These are phyloP conservation scores for Pouteria campechiana DNA, from an alignment of 179 eudicot species.

Conservation along the genomic window DNA sequence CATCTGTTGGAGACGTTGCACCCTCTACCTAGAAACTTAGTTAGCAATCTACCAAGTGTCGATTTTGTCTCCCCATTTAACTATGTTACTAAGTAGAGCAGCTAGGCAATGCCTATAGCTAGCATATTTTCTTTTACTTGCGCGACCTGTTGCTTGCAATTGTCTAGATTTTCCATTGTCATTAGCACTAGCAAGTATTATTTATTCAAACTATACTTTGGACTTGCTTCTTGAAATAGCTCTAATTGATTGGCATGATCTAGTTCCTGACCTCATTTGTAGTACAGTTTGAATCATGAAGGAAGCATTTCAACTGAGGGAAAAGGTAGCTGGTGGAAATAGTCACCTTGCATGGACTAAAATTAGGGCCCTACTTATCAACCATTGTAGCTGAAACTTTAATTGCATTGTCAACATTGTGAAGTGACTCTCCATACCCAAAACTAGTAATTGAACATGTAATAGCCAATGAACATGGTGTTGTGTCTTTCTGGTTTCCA, in stretches of 20 bases:
- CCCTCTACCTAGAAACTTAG: no score
- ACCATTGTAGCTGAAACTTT: constrained; percentile 79
- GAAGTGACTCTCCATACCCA: no score
- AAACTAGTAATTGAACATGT: no score
- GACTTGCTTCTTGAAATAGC: constrained; percentile 68
- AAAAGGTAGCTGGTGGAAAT: constrained; percentile 92
- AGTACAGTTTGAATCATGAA: constrained; percentile 63
- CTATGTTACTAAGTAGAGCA: no score
- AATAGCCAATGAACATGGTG: no score
- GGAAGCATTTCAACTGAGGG: constrained; percentile 85
- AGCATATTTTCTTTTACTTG: no score
- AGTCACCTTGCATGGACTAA: constrained; percentile 92
- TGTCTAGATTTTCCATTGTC: constrained; percentile 84
- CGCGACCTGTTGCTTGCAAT: no score
- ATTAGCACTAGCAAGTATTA: constrained; percentile 88
- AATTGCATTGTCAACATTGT: constrained; percentile 77
- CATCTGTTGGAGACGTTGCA: no score
- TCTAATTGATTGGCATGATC: constrained; percentile 96
- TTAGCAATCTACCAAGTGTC: no score
- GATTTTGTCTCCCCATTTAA: no score
- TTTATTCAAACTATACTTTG: constrained; percentile 86
- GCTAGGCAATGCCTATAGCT: no score
- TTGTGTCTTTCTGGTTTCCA: no score
- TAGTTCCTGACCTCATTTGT: constrained; percentile 92
- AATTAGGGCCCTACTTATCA: constrained; percentile 84